Evolutionary conservation across 169 alveolate species (phyloP).

Genomic region (Ichthyophthirius multifiliis): DNA sequence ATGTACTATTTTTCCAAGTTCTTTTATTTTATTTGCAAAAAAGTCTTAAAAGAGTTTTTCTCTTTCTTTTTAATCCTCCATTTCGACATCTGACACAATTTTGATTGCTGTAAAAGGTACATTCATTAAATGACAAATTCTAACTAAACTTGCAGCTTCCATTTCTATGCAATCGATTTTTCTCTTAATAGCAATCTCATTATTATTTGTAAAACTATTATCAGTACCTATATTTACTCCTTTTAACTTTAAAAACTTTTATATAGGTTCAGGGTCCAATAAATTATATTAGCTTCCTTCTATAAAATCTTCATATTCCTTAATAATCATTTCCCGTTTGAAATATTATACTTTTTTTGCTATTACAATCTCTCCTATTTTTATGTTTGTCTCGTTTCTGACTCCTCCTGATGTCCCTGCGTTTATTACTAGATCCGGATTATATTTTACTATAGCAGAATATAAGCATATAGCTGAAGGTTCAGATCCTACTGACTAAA

Average conservation of each 20-base stretch:
- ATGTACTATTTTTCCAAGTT: background rate
- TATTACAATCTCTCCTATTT: background rate
- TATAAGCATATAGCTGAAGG: background rate
- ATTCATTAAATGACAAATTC: background rate
- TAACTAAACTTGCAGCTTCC: conserved; percentile 12
- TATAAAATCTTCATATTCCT: background rate
- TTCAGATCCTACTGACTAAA: background rate
- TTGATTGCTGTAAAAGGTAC: conserved; percentile 1
- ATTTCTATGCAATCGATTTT: background rate
- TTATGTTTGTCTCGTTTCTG: background rate
- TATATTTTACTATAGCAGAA: background rate
- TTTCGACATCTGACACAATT: conserved; percentile 9
- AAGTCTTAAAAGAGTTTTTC: background rate
- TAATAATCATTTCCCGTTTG: background rate
- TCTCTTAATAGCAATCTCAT: background rate
- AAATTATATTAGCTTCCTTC: background rate
- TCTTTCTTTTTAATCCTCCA: conserved; percentile 4
- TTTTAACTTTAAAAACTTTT: background rate
- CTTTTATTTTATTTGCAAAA: background rate
- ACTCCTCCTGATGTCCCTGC: background rate
- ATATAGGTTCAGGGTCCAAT: background rate
- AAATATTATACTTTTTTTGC: background rate
- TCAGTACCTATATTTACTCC: background rate
- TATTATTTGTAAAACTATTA: conserved; percentile 4
- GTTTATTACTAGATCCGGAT: background rate